Evolutionary conservation across 2,329 filamentous ascomycete genomes (phyloP), one percentile per base, ranked within the genome.

Genomic region (Pestalotiopsis sp.): DNA sequence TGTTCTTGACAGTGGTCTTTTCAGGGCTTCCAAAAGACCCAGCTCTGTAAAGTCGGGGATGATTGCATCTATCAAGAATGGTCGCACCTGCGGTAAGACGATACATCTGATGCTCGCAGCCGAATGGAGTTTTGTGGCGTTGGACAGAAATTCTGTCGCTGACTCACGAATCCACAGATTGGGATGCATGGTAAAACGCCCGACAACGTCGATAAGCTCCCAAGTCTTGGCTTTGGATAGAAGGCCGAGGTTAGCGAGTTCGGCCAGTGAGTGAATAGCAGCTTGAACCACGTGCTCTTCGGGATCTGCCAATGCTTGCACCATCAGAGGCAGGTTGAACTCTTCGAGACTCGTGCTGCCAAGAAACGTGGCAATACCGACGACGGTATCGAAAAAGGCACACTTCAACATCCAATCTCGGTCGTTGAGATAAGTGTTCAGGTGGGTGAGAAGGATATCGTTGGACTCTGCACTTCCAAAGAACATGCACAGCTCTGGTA

Each of bases 381-480:
- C 93, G 30, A 98, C 94, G 0, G 94, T 93, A 75, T 97, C 94
- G 75, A 99, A 98, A 77, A 98, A 98, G 2, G 95, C 94, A 74
- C 94, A 98, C 78, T 97, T 98, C 39, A 99, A 82, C 78, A 94
- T 94, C 96, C 96, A 99, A 77, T 99, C 94, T 56, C 92, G 89
- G 74, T 98, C 96, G 72, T 99, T 99, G 9, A 99, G 82, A 74
- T 99, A 99, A 0, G 96, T 99, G 76, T 98, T 98, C 35, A 99
- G 84, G 80, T 99, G 96, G 39, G 94, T 97, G 24, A 99, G 83
- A 17, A 99, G 90, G n/a, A 99, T 93, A 76, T 99, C 96, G 77
- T 97, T 98, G 1, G 95, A 92, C 75, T 94, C 92, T n/a, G 91
- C 87, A 69, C 92, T 94, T 3, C 94, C 94, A 72, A 99, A 98